Evolutionary conservation across 495 filamentous ascomycete genomes (phyloP), one percentile per base, ranked within the genome.

Genomic region (Talaromyces nanjingensis): DNA sequence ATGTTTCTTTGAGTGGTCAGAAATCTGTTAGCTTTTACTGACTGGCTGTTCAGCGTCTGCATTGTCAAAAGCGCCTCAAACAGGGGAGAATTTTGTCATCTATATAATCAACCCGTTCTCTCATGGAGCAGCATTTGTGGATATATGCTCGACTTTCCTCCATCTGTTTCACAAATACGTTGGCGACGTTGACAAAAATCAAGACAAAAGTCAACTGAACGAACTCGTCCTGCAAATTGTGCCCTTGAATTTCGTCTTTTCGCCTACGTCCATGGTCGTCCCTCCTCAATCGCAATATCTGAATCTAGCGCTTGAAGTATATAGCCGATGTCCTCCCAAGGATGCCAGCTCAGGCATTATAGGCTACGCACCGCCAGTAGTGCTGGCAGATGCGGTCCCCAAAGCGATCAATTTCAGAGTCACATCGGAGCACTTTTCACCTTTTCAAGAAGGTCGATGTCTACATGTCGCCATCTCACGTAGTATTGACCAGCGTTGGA

Each of bases 381-480:
- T 89, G 63, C 83, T 99, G 0, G 90, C 92, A 59, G 84, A 88
- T 63, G 74, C 84, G 5, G 69, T 90, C 18, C 91, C 93, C 11
- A 86, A 84, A 52, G 74, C 73, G 24, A 89, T 98, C 59, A 86
- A 89, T 47, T 97, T 99, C 80, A 90, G 87, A 65, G 78, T 97
- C 39, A 82, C 86, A 3, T 65, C 77, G 1, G 77, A 79, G 54
- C 71, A 65, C 22, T 64, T 65, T 3, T 89, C 90, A 27, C 80
- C 94, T 0, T 74, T 97, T n/a, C 86, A 89, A 58, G 91, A 96
- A 69, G 91, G 92, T 37, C 87, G 84, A 12, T 88, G 87, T 65
- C 83, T 99, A 11, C 96, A 99, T 71, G 76, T 98, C 55, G 92
- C 90, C 7, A 96, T 93, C 70, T 88, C 89, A 0, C 86, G 87